Conservation (phyloP, 2,329 filamentous ascomycete genomes). For the Trichoderma aggressivum region DNA sequence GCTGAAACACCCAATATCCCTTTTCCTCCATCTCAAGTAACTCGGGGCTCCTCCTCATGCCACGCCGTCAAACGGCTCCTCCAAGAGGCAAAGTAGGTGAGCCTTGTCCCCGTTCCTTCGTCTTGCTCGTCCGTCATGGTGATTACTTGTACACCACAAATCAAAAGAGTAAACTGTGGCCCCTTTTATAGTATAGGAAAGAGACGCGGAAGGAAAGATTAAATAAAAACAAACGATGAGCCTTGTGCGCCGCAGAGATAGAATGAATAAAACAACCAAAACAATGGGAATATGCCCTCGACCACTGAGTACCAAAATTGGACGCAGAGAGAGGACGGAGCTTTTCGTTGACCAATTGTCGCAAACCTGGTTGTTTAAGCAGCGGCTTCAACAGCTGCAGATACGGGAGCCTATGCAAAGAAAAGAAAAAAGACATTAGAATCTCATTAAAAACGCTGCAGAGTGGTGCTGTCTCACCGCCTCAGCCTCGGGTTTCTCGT, state of each 20-base stretch:
- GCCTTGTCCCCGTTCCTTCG: background rate
- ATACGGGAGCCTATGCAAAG: conserved; percentile 26
- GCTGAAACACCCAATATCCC: background rate
- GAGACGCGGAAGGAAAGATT: conserved; percentile 16
- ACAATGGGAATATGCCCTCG: conserved; percentile 1
- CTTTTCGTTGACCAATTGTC: background rate
- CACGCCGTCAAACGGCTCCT: background rate
- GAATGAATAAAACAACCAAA: conserved; percentile 4
- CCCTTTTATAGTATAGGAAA: conserved; percentile 22
- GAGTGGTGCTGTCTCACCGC: conserved; percentile 4
- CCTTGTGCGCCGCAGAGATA: conserved; percentile 18
- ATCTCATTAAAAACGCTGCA: conserved; percentile 6
- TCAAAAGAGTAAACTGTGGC: background rate
- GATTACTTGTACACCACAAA: conserved; percentile 18
- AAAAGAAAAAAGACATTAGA: background rate
- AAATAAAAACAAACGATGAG: conserved; percentile 20
- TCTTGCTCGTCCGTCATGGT: background rate
- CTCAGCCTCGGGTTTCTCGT: conserved; percentile 27
- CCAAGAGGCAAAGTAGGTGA: background rate
- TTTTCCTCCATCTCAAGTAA: background rate
- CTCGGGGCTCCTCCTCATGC: background rate
- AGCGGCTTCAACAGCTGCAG: conserved; percentile 37
- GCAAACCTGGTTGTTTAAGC: conserved; percentile 27
- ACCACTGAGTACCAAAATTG: background rate
- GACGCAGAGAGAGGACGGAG: background rate